These are phyloP conservation scores for Penicillium sp. DNA, from an alignment of 2,329 filamentous ascomycete species.

Conservation along the genomic window DNA sequence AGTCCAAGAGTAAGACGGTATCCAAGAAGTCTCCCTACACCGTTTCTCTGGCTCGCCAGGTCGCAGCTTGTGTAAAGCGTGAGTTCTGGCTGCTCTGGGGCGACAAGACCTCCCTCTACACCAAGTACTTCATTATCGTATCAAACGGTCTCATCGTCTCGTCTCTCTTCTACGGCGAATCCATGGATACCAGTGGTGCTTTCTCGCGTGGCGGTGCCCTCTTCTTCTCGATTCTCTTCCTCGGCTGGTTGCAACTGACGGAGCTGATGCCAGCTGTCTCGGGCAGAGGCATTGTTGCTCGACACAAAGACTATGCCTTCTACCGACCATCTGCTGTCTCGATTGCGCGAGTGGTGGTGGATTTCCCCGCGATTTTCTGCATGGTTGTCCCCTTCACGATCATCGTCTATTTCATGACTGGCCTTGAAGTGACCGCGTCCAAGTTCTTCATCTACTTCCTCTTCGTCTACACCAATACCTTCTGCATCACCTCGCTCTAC, in stretches of 20 bases:
- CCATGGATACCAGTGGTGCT: slow-evolving; percentile 62
- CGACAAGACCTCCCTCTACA: slow-evolving; percentile 74
- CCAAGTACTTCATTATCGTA: slow-evolving; percentile 79
- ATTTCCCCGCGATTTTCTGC: slow-evolving; percentile 63
- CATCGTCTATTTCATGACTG: slow-evolving; percentile 69
- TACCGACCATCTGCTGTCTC: slow-evolving; percentile 70
- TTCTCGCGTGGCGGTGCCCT: slow-evolving; percentile 66
- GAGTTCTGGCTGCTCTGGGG: slow-evolving; percentile 80
- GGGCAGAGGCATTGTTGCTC: slow-evolving; percentile 70
- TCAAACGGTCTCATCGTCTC: slow-evolving; percentile 76
- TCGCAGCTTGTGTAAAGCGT: slow-evolving; percentile 63
- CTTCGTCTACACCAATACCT: slow-evolving; percentile 65
- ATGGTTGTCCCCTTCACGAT: slow-evolving; percentile 65
- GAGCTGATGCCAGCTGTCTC: slow-evolving; percentile 79
- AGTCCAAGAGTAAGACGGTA: slow-evolving; percentile 67
- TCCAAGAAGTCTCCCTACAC: slow-evolving; percentile 75
- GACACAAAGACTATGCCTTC: slow-evolving; percentile 70
- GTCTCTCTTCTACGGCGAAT: slow-evolving; percentile 74
- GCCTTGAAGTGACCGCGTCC: slow-evolving; percentile 60
- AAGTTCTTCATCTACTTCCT: slow-evolving; percentile 71
- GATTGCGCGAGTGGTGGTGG: slow-evolving; percentile 65
- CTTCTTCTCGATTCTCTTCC: slow-evolving; percentile 70
- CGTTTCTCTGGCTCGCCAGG: slow-evolving; percentile 73
- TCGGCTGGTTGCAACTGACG: slow-evolving; percentile 73
- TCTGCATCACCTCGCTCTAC: slow-evolving; percentile 67